Conservation (phyloP, 768 basidiomycete species). For the Suillus decipiens region DNA sequence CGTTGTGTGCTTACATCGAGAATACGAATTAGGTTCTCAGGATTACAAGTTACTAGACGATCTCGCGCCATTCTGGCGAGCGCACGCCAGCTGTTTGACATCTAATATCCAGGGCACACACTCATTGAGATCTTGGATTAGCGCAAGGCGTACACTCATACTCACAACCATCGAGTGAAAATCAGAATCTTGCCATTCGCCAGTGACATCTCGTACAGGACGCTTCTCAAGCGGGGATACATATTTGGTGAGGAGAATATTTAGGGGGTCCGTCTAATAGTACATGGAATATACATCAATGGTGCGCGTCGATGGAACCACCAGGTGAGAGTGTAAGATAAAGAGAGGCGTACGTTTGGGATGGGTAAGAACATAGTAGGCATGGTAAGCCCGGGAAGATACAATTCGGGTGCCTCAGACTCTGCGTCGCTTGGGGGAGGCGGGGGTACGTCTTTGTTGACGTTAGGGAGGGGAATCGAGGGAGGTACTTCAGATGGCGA, state of each 20-base stretch:
- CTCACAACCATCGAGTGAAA: conserved; percentile 81
- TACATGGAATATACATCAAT: conserved; percentile 41
- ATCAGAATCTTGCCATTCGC: conserved; percentile 73
- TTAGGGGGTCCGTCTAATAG: conserved; percentile 81
- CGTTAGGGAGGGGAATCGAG: conserved; percentile 32
- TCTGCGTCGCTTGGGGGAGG: conserved; percentile 47
- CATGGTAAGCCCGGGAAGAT: conserved; percentile 66
- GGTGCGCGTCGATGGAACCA: conserved; percentile 49
- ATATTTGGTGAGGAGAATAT: conserved; percentile 81
- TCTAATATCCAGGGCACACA: conserved; percentile 43
- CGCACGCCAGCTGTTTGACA: conserved; percentile 88
- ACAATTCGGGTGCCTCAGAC: conserved; percentile 56
- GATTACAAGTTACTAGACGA: conserved; percentile 67
- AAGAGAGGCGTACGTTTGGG: conserved; percentile 72
- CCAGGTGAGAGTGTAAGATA: conserved; percentile 56
- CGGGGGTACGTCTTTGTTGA: conserved; percentile 56
- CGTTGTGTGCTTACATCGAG: conserved; percentile 55
- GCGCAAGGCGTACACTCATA: conserved; percentile 29
- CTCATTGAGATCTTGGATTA: conserved; percentile 22
- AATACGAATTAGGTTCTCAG: conserved; percentile 64
- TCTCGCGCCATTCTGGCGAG: conserved; percentile 85
- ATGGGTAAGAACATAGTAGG: conserved; percentile 88
- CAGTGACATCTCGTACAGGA: conserved; percentile 70
- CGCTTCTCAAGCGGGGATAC: conserved; percentile 75
- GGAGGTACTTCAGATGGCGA: conserved; percentile 20